Conservation (phyloP, 768 basidiomycete species). For the Pisolithus microcarpus region DNA sequence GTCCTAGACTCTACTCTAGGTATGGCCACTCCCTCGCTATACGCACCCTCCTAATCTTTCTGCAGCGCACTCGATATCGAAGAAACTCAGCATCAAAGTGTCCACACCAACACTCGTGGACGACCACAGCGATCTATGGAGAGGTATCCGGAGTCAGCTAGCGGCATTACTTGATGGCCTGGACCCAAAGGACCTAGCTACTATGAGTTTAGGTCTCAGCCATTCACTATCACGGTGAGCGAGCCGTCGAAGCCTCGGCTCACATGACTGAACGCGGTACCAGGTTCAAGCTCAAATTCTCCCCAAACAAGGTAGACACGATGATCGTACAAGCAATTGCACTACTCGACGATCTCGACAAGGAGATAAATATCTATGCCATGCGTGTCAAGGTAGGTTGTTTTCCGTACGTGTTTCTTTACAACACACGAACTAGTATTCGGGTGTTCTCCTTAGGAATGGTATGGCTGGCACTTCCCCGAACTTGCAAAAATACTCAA, state of each 20-base stretch:
- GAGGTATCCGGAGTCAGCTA: conserved; percentile 89
- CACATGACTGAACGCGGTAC: conserved; percentile 2
- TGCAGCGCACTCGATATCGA: conserved; percentile 77
- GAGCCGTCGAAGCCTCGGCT: neutral
- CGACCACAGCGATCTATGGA: conserved; percentile 79
- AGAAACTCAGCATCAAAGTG: conserved; percentile 91
- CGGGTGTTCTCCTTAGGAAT: conserved; percentile 57
- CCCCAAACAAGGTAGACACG: conserved; percentile 98
- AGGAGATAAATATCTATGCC: conserved; percentile 98
- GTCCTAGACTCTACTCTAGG: conserved; percentile 93
- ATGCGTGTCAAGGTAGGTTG: conserved; percentile 91
- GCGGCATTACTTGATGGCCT: conserved; percentile 81
- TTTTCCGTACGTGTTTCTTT: neutral
- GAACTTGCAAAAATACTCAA: conserved; percentile 98
- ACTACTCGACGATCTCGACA: conserved; percentile 95
- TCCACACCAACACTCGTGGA: conserved; percentile 47
- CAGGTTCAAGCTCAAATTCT: conserved; percentile 99
- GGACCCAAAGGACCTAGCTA: conserved; percentile 89
- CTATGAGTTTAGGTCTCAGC: conserved; percentile 95
- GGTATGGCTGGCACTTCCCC: conserved; percentile 99
- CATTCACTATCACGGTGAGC: conserved; percentile 89
- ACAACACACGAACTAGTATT: neutral
- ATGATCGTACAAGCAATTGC: conserved; percentile 99
- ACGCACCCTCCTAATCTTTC: conserved; percentile 5
- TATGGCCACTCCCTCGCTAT: conserved; percentile 32